phyloP scores from a whole-genome alignment of 1,284 basidiomycete species.

The Pascua guehoae region DNA sequence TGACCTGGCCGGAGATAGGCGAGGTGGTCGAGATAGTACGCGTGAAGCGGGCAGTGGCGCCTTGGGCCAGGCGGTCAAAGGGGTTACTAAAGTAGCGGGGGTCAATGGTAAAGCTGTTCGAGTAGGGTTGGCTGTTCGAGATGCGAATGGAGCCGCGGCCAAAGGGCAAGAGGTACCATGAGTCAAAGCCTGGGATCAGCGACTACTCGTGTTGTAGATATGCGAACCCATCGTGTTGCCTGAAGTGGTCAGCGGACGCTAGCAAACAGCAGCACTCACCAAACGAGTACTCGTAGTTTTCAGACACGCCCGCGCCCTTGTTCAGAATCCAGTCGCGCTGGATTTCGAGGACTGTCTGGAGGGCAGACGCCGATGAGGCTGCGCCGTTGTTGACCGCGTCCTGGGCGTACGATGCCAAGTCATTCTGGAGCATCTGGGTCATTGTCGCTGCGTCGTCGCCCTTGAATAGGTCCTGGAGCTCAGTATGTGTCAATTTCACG shows the following conservation, averaged over 20 bases:
- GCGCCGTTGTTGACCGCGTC: conserved; percentile 38
- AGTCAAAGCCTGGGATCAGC: conserved; percentile 46
- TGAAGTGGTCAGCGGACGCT: too few species aligned
- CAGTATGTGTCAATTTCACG: too few species aligned
- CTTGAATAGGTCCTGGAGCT: conserved; percentile 27
- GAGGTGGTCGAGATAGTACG: conserved; percentile 16
- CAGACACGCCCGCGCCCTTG: conserved; percentile 33
- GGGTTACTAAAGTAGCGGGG: conserved; percentile 47
- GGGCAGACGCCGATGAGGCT: conserved; percentile 25
- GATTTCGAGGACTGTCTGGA: conserved; percentile 33
- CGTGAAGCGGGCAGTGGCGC: conserved; percentile 21
- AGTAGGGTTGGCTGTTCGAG: conserved; percentile 33
- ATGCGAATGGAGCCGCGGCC: conserved; percentile 43
- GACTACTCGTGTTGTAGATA: too few species aligned
- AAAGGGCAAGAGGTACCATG: conserved; percentile 47
- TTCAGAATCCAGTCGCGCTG: conserved; percentile 46
- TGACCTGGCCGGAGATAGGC: conserved; percentile 22
- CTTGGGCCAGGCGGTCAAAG: conserved; percentile 30
- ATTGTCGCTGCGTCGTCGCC: conserved; percentile 22
- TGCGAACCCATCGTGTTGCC: too few species aligned
- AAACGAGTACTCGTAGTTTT: conserved; percentile 39
- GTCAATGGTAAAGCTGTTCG: conserved; percentile 31
- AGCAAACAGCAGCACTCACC: too few species aligned
- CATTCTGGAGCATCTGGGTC: conserved; percentile 26
- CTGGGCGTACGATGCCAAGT: conserved; percentile 39